Evolutionary conservation across 176 grass and related monocot species (phyloP).

Genomic region (Carex parvula): DNA sequence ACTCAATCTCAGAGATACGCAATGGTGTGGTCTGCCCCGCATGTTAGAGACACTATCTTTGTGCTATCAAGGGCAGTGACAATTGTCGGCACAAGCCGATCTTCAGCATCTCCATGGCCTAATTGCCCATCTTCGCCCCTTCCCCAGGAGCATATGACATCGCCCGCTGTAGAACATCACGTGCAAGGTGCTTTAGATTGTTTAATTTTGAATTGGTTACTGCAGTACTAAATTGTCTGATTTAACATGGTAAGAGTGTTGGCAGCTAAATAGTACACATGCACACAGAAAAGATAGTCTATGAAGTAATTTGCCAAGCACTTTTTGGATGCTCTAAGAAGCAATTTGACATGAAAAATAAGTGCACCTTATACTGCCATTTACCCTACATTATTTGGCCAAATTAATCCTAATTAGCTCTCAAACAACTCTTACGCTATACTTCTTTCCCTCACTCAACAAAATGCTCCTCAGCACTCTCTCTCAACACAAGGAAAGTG

Average conservation of each 20-base stretch:
- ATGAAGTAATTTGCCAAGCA: background rate
- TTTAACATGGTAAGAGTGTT: background rate
- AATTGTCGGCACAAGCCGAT: slow-evolving; percentile 46
- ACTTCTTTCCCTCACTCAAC: background rate
- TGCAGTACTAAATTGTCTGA: background rate
- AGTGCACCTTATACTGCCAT: background rate
- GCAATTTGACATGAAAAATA: background rate
- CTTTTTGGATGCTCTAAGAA: background rate
- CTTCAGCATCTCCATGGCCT: slow-evolving; percentile 75
- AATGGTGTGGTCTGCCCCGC: slow-evolving; percentile 71
- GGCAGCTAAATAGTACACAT: background rate
- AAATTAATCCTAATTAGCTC: background rate
- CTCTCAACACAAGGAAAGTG: background rate
- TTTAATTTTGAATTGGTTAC: background rate
- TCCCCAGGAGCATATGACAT: slow-evolving; percentile 63
- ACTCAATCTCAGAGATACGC: slow-evolving; percentile 48
- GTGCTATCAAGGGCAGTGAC: slow-evolving; percentile 40
- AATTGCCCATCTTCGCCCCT: slow-evolving; percentile 76
- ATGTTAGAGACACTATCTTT: slow-evolving; percentile 46
- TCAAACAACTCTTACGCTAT: background rate
- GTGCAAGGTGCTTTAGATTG: background rate
- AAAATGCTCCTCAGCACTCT: background rate
- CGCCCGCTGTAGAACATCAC: slow-evolving; percentile 32
- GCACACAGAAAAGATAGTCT: background rate
- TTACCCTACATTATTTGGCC: background rate